A percentile compares a stretch with the other conserved stretches of the same genome.
phyloP scores from a whole-genome alignment of 2,329 filamentous ascomycete species.

The Neonectria sp. region DNA sequence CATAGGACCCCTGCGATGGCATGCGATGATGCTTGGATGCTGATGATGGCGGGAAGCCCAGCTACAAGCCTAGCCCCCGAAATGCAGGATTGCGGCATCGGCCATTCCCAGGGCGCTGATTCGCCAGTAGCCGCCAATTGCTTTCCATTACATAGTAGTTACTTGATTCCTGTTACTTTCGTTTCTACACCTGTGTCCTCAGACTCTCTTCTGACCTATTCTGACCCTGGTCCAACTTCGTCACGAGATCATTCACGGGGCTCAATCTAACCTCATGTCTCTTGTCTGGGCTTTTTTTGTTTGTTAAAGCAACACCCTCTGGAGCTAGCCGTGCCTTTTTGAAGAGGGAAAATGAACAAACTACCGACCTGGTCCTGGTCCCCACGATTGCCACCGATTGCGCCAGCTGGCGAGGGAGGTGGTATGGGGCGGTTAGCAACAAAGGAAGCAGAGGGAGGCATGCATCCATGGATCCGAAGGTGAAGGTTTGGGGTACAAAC shows the following conservation, averaged over 20 bases:
- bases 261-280: slow-evolving; percentile 33
- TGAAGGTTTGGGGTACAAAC: neutral
- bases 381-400: slow-evolving; percentile 46
- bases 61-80: slow-evolving; percentile 19
- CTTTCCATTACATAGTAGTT: slow-evolving; percentile 50
- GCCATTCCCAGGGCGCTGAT: slow-evolving; percentile 37
- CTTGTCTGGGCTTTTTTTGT: slow-evolving; percentile 1
- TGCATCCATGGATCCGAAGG: slow-evolving; percentile 9
- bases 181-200: slow-evolving; percentile 23
- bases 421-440: no score
- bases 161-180: slow-evolving; percentile 48
- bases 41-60: slow-evolving; percentile 14
- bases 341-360: slow-evolving; percentile 5
- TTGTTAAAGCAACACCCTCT: slow-evolving; percentile 43
- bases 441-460: no score
- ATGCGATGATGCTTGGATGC: slow-evolving; percentile 20
- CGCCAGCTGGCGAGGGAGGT: slow-evolving; percentile 19
- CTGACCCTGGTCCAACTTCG: slow-evolving; percentile 36
- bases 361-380: slow-evolving; percentile 28
- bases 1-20: slow-evolving; percentile 29
- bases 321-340: slow-evolving; percentile 10
- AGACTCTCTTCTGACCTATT: slow-evolving; percentile 36
- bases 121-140: slow-evolving; percentile 45
- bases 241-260: slow-evolving; percentile 47
- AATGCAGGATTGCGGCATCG: slow-evolving; percentile 40